Evolutionary conservation across 257 asterid genomes (phyloP), one percentile per base, ranked within the genome.

Genomic region (Capsicum pubescens): DNA sequence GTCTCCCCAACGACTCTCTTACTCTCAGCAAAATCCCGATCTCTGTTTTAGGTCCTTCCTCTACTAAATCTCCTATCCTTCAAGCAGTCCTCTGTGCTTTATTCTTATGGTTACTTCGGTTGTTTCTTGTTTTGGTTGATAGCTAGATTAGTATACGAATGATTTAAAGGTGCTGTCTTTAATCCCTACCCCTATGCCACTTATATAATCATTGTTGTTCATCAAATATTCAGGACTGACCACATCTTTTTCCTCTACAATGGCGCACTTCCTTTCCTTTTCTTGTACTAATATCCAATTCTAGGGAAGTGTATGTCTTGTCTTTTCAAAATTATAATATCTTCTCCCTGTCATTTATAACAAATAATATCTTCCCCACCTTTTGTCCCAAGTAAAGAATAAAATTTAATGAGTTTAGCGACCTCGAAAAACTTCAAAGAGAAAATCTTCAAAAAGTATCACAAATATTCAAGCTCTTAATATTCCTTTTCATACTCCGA

Each of bases 11-110:
- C 7, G 9, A 68, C 36, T 36, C 26, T 67, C 74, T 67, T 67
- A 67, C 52, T 68, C 76, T 36, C 21, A 68, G 76, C 21, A 68
- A 68, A 12, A 68, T 68, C 72, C 52, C 36, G 52, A 36, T 68
- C 26, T 68, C 52, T 16, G 21, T 36, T 39, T 68, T 68, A 39
- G 54, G 76, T 68, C 21, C 19, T 36, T 68, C 39, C 54, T 68
- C 77, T 36, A 15, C 77, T 68, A 68, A 68, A 68, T 68, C 7
- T 68, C 77, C 26, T 68, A 15, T 36, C 52, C 52, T 26, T 26
- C 17, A 3, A 64, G 70, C 44, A 64, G 44, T 21, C 70, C 42
- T 39, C 15, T 13, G 54, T 68, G 77, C 77, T 68, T 68, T 39
- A 39, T 68, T 42, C 52, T 15, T 68, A 68, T 68, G 77, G 52